These are phyloP conservation scores for Mortierella sp. DNA, from an alignment of 371 early-diverging fungal species.

Conservation along the genomic window DNA sequence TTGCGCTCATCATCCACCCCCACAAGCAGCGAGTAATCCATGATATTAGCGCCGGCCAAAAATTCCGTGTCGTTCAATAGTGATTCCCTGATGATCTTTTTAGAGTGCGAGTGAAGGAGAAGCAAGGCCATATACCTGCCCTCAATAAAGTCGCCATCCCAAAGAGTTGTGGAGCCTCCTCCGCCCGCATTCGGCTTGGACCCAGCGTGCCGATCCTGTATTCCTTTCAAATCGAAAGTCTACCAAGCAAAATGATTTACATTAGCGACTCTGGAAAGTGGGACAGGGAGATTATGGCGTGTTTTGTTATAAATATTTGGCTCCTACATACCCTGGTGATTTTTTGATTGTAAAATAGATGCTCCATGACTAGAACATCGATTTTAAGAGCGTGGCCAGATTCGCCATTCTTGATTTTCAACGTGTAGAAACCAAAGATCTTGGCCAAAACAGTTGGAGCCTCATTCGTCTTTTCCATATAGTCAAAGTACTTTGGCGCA, in stretches of 20 bases:
- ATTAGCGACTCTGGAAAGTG: not conserved
- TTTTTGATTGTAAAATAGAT: constrained; percentile 85
- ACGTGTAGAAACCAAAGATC: constrained; percentile 92
- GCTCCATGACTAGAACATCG: constrained; percentile 96
- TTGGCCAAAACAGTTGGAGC: constrained; percentile 89
- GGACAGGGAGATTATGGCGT: too few relatives aligned
- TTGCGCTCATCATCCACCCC: constrained; percentile 85
- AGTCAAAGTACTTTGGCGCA: constrained; percentile 93
- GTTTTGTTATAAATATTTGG: not conserved
- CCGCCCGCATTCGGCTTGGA: constrained; percentile 33
- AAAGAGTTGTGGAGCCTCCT: constrained; percentile 66
- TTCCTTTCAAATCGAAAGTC: constrained; percentile 95
- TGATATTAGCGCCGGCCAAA: constrained; percentile 86
- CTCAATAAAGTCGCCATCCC: constrained; percentile 80
- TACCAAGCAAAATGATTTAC: constrained; percentile 18
- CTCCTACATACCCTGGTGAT: constrained; percentile 65
- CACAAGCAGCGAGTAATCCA: constrained; percentile 94
- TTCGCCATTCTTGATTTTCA: constrained; percentile 77
- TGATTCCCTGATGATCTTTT: constrained; percentile 79
- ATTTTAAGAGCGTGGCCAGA: constrained; percentile 76
- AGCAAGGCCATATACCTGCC: constrained; percentile 60
- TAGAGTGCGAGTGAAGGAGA: constrained; percentile 78
- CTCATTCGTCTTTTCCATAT: constrained; percentile 74
- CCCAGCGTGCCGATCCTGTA: constrained; percentile 68
- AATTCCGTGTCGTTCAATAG: constrained; percentile 90